Conservation (phyloP, 352 stramenopile genomes). For the Elongisporangium senticosum region DNA sequence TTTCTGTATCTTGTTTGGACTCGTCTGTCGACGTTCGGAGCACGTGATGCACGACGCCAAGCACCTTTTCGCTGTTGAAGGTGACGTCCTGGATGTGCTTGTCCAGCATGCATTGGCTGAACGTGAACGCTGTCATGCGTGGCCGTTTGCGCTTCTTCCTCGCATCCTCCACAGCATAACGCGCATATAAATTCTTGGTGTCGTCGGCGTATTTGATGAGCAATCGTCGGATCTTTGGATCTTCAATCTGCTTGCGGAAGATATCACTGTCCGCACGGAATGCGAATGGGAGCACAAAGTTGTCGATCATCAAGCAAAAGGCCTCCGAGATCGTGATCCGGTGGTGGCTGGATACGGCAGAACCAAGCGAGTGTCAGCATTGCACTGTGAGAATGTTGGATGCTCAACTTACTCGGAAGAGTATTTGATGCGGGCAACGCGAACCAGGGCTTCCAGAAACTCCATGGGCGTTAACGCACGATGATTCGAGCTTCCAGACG, state of each 20-base stretch:
- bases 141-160: conserved; percentile 32
- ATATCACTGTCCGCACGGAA: conserved; percentile 68
- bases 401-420: conserved; percentile 33
- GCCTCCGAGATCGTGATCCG: conserved; percentile 65
- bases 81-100: conserved; percentile 51
- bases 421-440: conserved; percentile 58
- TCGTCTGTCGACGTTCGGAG: conserved; percentile 10
- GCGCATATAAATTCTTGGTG: conserved; percentile 44
- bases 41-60: conserved; percentile 52
- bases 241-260: conserved; percentile 70
- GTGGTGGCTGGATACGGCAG: conserved; percentile 24
- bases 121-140: conserved; percentile 53
- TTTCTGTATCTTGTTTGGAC: not conserved
- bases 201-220: conserved; percentile 61
- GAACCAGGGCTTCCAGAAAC: conserved; percentile 65
- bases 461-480: conserved; percentile 45
- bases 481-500: conserved; percentile 7
- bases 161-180: conserved; percentile 43
- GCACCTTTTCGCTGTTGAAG: conserved; percentile 56
- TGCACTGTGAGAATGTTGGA: not conserved
- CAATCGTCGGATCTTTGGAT: conserved; percentile 52
- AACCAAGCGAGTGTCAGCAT: not conserved
- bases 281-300: conserved; percentile 64
- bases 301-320: conserved; percentile 73
- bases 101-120: conserved; percentile 58